Conservation (phyloP, 2,329 filamentous ascomycete genomes). For the Neoscytalidium dimidiatum region DNA sequence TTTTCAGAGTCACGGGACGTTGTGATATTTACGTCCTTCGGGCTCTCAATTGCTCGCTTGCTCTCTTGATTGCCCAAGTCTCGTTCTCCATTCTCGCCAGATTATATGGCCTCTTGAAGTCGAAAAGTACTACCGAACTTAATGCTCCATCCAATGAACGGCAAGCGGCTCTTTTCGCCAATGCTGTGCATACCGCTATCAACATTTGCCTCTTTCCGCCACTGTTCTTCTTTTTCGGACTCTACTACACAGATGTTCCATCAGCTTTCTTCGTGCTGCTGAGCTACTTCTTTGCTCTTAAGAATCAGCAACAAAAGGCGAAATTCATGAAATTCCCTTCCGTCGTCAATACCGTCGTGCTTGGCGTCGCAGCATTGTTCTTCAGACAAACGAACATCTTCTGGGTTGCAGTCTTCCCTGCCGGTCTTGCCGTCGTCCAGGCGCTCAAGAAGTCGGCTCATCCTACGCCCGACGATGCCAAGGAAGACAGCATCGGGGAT, state of each 20-base stretch:
- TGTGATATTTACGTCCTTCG: slow-evolving; percentile 43
- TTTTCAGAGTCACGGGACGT: slow-evolving; percentile 38
- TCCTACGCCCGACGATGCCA: slow-evolving; percentile 5
- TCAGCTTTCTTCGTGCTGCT: slow-evolving; percentile 75
- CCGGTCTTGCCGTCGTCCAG: slow-evolving; percentile 48
- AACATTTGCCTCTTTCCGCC: slow-evolving; percentile 86
- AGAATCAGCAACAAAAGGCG: slow-evolving; percentile 24
- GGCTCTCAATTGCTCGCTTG: slow-evolving; percentile 33
- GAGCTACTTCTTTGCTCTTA: slow-evolving; percentile 58
- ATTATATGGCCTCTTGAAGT: slow-evolving; percentile 16
- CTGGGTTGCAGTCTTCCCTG: slow-evolving; percentile 82
- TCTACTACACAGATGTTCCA: slow-evolving; percentile 93
- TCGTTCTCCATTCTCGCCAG: slow-evolving; percentile 18
- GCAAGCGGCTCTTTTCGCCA: slow-evolving; percentile 35
- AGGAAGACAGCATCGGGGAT: not conserved
- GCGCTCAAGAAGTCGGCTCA: slow-evolving; percentile 26
- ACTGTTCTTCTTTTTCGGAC: slow-evolving; percentile 90
- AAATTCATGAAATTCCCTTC: slow-evolving; percentile 21
- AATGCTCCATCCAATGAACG: slow-evolving; percentile 18
- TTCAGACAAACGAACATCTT: slow-evolving; percentile 97
- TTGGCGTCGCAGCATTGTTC: slow-evolving; percentile 67
- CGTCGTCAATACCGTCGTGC: slow-evolving; percentile 37
- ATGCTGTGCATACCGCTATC: slow-evolving; percentile 62
- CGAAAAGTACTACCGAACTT: not conserved
- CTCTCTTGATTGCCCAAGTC: slow-evolving; percentile 19